Conservation (phyloP, 352 stramenopile genomes). For the Albugo laibachii region DNA sequence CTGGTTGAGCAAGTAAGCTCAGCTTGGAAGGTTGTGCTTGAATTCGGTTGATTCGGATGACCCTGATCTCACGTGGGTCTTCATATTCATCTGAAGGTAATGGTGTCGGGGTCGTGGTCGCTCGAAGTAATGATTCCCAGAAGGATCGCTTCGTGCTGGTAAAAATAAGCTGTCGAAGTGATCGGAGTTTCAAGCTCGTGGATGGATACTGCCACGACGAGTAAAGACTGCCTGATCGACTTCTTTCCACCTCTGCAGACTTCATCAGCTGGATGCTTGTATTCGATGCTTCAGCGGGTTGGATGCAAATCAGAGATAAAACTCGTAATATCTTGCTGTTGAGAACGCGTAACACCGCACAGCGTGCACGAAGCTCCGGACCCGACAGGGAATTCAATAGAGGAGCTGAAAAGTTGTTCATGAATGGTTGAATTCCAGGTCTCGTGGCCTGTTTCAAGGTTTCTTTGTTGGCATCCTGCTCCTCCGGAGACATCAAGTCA, state of each 20-base stretch:
- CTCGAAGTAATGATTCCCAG: slow-evolving; percentile 84
- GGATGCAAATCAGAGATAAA: slow-evolving; percentile 65
- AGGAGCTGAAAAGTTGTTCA: slow-evolving; percentile 55
- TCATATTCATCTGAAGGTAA: slow-evolving; percentile 98
- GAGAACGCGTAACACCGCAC: slow-evolving; percentile 83
- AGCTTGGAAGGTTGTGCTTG: slow-evolving; percentile 78
- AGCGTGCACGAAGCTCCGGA: slow-evolving; percentile 71
- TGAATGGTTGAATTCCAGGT: slow-evolving; percentile 19
- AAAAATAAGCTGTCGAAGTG: slow-evolving; percentile 63
- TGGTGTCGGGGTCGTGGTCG: slow-evolving; percentile 92
- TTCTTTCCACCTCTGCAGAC: neutral
- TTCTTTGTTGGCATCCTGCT: slow-evolving; percentile 7
- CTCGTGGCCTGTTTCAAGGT: slow-evolving; percentile 2
- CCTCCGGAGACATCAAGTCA: slow-evolving; percentile 28
- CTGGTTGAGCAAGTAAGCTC: slow-evolving; percentile 71
- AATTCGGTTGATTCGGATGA: slow-evolving; percentile 95
- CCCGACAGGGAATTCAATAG: slow-evolving; percentile 35
- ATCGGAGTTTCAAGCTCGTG: slow-evolving; percentile 51
- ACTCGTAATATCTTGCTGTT: slow-evolving; percentile 78
- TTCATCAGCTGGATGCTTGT: slow-evolving; percentile 33
- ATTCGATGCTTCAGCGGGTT: slow-evolving; percentile 21
- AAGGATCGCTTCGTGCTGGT: slow-evolving; percentile 87
- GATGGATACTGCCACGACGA: slow-evolving; percentile 32
- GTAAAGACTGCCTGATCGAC: slow-evolving; percentile 3
- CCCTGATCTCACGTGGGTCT: slow-evolving; percentile 92